Base-by-base conservation (phyloP, 352 stramenopile species). In the Elongisporangium prolatum region DNA sequence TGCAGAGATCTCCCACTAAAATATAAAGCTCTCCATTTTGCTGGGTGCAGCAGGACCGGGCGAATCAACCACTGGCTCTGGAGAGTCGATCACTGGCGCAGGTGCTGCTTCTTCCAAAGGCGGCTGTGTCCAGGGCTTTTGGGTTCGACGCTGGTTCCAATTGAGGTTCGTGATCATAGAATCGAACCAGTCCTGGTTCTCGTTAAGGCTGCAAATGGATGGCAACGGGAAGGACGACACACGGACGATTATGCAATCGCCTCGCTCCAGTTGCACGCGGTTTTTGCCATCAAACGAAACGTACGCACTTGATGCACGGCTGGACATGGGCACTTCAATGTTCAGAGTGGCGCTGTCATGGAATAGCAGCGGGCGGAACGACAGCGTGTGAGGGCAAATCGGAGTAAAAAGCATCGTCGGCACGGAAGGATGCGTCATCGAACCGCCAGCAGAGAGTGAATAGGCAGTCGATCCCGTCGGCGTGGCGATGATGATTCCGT, bases 401-500 rank as follows among this genome's bases (percentile, higher is more conserved):
- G 97, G 97, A 28, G 97, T 99, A 40, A 99, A 96, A 16, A 99
- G 72, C 72, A 99, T 99, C 44, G 90, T 92, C 24, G 97, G 96
- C 52, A 99, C 97, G 0, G 96, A 93, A 21, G 97, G 97, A 71
- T 99, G 97, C 0, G 98, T 94, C 69, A 99, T 98, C 21, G 91
- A 98, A 0, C 97, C 97, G 14, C 97, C 97, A 2, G 97, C 97
- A 14, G 96, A 97, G 67, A 99, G 91, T 53, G 90, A 98, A 70
- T 99, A 99, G 0, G 97, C 97, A 2, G 97, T 99, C 8, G 94
- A 99, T 14, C 97, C 97, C 16, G 97, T 99, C 7, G 96, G 97
- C 34, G 97, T 99, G 24, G 95, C 93, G 71, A 99, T 98, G 65
- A 99, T 99, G 64, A 99, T 89, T n/a, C 97, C 97, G 63, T 99